phyloP scores from a whole-genome alignment of 805 yeast genomes.

The Kodamaea lidongshanica region DNA sequence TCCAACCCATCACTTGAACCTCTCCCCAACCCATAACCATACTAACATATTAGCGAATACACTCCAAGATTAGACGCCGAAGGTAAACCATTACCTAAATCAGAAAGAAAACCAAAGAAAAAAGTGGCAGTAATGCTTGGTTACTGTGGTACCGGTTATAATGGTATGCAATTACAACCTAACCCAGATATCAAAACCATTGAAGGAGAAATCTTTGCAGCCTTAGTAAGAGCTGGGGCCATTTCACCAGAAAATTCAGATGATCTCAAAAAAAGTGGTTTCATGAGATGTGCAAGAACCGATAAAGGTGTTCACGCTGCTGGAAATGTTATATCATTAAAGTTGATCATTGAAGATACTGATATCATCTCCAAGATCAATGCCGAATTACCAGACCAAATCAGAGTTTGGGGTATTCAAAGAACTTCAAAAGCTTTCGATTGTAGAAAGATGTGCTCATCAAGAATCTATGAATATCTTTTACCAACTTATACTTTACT shows the following conservation, averaged over 20 bases:
- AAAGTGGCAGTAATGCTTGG: slow-evolving; percentile 90
- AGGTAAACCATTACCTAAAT: slow-evolving; percentile 53
- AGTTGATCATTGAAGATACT: slow-evolving; percentile 76
- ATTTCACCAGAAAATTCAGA: slow-evolving; percentile 79
- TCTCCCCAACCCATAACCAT: not conserved
- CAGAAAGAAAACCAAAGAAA: slow-evolving; percentile 72
- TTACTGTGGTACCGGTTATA: slow-evolving; percentile 94
- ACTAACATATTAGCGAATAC: slow-evolving; percentile 23
- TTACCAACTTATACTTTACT: slow-evolving; percentile 86
- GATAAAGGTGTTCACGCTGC: slow-evolving; percentile 99
- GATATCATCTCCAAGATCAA: slow-evolving; percentile 73
- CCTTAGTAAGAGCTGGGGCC: slow-evolving; percentile 83
- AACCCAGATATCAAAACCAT: slow-evolving; percentile 86
- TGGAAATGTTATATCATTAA: slow-evolving; percentile 81
- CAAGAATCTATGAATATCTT: slow-evolving; percentile 91
- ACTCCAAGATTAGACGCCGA: slow-evolving; percentile 49
- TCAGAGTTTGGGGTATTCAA: slow-evolving; percentile 88
- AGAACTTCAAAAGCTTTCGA: slow-evolving; percentile 88
- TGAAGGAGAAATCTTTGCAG: slow-evolving; percentile 81
- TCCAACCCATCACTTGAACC: no score
- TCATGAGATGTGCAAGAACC: slow-evolving; percentile 82
- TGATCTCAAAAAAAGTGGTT: slow-evolving; percentile 81
- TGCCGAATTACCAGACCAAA: slow-evolving; percentile 69
- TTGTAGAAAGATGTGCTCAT: slow-evolving; percentile 90
- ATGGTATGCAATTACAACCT: slow-evolving; percentile 79